These are phyloP conservation scores for Sclerotinia spermophila DNA, from an alignment of 2,329 filamentous ascomycete species.

Conservation along the genomic window DNA sequence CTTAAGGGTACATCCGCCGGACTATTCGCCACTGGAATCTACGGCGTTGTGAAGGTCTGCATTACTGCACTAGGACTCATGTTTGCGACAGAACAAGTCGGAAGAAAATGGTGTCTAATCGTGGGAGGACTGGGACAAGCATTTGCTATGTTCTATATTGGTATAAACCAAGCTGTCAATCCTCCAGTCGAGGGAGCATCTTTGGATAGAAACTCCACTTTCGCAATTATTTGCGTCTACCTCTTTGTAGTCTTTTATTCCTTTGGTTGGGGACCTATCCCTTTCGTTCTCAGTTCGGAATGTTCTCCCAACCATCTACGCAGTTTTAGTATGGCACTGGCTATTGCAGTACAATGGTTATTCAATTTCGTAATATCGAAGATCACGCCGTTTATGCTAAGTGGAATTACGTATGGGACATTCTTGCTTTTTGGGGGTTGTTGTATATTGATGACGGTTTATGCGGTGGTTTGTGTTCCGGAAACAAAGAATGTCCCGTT, in stretches of 20 bases:
- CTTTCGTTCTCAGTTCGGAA: slow-evolving; percentile 68
- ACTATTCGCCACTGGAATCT: slow-evolving; percentile 68
- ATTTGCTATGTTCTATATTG: slow-evolving; percentile 62
- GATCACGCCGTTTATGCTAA: slow-evolving; percentile 29
- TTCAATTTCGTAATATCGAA: slow-evolving; percentile 68
- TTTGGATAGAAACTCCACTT: slow-evolving; percentile 42
- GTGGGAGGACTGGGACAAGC: slow-evolving; percentile 54
- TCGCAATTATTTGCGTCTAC: slow-evolving; percentile 66
- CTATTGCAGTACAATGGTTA: slow-evolving; percentile 65
- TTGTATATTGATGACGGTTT: slow-evolving; percentile 18
- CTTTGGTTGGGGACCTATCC: slow-evolving; percentile 64
- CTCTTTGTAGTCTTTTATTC: slow-evolving; percentile 66
- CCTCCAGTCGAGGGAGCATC: slow-evolving; percentile 43
- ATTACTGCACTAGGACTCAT: slow-evolving; percentile 60
- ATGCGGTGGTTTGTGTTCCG: slow-evolving; percentile 42
- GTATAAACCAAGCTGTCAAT: slow-evolving; percentile 48
- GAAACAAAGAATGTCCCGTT: slow-evolving; percentile 67
- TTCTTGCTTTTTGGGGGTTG: slow-evolving; percentile 29
- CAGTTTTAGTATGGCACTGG: slow-evolving; percentile 53
- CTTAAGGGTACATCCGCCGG: slow-evolving; percentile 54
- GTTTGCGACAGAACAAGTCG: slow-evolving; percentile 62
- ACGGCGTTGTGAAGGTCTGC: slow-evolving; percentile 66
- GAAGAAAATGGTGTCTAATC: slow-evolving; percentile 54
- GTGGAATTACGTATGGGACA: slow-evolving; percentile 28
- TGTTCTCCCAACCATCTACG: slow-evolving; percentile 56